A percentile compares a stretch with the other conserved stretches of the same genome.
Evolutionary conservation across 2,329 filamentous ascomycete species (phyloP).

Genomic region (Cladosporium austrohemisphaericum): DNA sequence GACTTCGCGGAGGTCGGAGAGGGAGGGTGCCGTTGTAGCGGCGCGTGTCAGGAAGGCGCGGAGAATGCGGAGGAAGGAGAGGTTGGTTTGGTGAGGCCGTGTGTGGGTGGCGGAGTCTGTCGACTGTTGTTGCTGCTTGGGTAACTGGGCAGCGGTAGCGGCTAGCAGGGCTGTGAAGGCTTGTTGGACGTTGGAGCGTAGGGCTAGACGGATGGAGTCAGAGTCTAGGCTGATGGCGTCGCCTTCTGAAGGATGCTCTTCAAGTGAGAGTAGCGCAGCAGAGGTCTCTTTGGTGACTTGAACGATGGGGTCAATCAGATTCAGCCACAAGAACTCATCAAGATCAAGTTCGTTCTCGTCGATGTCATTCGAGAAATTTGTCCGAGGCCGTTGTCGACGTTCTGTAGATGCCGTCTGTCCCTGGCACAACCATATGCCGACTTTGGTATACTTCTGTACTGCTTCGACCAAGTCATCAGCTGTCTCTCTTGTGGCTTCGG

Average conservation of each 20-base stretch:
- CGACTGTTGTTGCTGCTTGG: constrained; percentile 12
- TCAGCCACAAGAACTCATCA: constrained; percentile 64
- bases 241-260: constrained; percentile 13
- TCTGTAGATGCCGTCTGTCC: constrained; percentile 64
- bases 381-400: constrained; percentile 31
- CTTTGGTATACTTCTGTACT: constrained; percentile 82
- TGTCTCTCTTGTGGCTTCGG: constrained; percentile 58
- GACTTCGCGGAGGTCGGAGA: constrained; percentile 81
- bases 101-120: constrained; percentile 16
- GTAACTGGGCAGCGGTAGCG: constrained; percentile 55
- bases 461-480: constrained; percentile 71
- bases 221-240: constrained; percentile 45
- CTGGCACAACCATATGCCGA: constrained; percentile 95
- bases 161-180: constrained; percentile 83
- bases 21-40: constrained; percentile 73
- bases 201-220: constrained; percentile 59
- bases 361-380: constrained; percentile 40
- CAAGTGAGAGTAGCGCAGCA: neutral
- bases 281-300: constrained; percentile 38
- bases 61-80: constrained; percentile 81
- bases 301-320: constrained; percentile 61
- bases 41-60: constrained; percentile 83
- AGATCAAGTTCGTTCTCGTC: constrained; percentile 56
- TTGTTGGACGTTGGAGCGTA: constrained; percentile 80
- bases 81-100: constrained; percentile 45